Conservation (phyloP, 139 green algal species). For the Chlamydomonas sp. region DNA sequence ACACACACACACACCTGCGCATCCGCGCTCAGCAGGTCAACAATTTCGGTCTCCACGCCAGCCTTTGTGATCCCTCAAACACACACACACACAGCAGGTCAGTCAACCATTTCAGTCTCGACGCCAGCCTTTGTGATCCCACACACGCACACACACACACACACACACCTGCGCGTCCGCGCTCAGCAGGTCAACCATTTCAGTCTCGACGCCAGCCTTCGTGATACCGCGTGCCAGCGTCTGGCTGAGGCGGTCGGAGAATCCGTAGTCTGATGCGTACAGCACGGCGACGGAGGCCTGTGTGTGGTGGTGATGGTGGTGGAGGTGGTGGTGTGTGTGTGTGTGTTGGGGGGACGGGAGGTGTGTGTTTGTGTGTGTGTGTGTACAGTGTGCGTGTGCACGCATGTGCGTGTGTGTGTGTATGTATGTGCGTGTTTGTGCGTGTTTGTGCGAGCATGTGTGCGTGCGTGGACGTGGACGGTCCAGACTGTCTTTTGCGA, state of each 20-base stretch:
- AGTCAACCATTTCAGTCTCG: constrained; percentile 85
- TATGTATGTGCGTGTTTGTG: no score
- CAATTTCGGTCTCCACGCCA: constrained; percentile 75
- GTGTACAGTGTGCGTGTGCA: no score
- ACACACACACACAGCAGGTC: not conserved
- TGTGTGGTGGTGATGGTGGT: not conserved
- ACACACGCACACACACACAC: constrained; percentile 3
- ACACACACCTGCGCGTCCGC: constrained; percentile 57
- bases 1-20: no score
- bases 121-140: constrained; percentile 89
- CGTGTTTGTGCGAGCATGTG: no score
- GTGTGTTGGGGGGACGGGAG: not conserved
- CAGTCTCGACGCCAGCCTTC: constrained; percentile 74
- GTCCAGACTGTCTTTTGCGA: no score
- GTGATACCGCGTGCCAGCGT: constrained; percentile 89
- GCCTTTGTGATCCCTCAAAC: constrained; percentile 96
- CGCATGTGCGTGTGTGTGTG: no score
- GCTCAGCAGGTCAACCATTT: constrained; percentile 84
- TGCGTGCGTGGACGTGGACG: no score
- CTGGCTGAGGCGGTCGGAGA: constrained; percentile 82
- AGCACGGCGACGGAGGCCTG: constrained; percentile 62
- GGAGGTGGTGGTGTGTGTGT: not conserved
- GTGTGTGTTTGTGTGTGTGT: no score
- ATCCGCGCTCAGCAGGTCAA: no score
- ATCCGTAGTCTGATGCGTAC: constrained; percentile 90